A percentile compares a stretch with the other conserved stretches of the same genome.
These are phyloP conservation scores for Paramyrothecium roridum DNA, from an alignment of 2,329 filamentous ascomycete genomes.

Conservation along the genomic window DNA sequence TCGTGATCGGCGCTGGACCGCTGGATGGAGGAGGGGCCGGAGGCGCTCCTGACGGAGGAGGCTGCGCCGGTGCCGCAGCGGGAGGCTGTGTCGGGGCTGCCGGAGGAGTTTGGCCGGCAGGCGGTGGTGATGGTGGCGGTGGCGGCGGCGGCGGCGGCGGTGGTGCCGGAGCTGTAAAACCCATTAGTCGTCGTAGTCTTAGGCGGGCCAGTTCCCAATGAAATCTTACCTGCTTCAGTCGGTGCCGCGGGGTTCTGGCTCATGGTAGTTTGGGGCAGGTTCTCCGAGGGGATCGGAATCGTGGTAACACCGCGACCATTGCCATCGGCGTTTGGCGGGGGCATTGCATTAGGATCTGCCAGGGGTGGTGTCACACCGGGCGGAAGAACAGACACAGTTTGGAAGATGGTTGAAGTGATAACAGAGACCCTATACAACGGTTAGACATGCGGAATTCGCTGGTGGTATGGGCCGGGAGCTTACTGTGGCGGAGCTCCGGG, in stretches of 20 bases:
- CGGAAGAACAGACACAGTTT: background rate
- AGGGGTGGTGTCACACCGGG: background rate
- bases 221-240: background rate
- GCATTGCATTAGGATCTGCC: background rate
- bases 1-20: slow-evolving; percentile 1
- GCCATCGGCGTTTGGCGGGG: slow-evolving; percentile 12
- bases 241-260: slow-evolving; percentile 10
- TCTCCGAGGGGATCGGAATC: slow-evolving; percentile 20
- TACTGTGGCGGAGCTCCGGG: background rate
- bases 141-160: slow-evolving; percentile 1
- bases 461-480: no score
- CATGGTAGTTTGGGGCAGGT: slow-evolving; percentile 25
- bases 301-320: slow-evolving; percentile 26
- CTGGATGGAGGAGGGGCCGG: background rate
- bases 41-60: background rate
- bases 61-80: slow-evolving; percentile 3
- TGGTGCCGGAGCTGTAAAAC: slow-evolving; percentile 7
- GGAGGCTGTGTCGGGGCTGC: slow-evolving; percentile 5
- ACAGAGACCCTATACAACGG: background rate
- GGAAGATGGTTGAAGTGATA: background rate
- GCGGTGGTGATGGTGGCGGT: background rate
- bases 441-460: background rate
- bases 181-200: background rate
- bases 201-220: background rate
- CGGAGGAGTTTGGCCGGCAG: background rate